These are phyloP conservation scores for Rhodofomes roseus DNA, from an alignment of 1,284 basidiomycete genomes.

Conservation along the genomic window DNA sequence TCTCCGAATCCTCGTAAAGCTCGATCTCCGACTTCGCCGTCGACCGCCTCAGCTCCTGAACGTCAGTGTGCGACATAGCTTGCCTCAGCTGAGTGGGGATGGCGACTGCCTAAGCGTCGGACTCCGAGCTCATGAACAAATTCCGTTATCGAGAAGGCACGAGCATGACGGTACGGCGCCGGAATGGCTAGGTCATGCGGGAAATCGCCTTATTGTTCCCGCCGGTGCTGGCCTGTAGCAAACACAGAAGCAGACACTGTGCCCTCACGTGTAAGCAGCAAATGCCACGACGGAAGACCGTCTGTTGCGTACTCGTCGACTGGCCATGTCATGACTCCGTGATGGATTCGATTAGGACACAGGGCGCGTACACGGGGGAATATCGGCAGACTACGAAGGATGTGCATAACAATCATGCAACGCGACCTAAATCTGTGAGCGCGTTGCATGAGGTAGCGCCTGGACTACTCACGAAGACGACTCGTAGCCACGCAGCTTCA, in stretches of 20 bases:
- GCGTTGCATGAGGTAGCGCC: no score
- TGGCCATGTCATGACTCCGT: not conserved
- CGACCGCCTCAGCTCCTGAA: not conserved
- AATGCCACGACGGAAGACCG: not conserved
- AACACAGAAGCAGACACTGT: not conserved
- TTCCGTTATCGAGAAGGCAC: not conserved
- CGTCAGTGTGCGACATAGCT: not conserved
- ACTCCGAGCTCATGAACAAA: not conserved
- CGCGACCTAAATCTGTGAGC: no score
- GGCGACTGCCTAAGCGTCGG: not conserved
- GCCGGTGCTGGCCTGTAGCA: not conserved
- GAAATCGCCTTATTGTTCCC: no score
- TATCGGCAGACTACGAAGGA: no score
- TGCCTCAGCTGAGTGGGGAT: not conserved
- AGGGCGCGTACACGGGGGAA: not conserved
- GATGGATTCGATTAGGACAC: not conserved
- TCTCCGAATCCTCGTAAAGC: not conserved
- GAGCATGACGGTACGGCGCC: not conserved
- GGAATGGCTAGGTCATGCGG: not conserved
- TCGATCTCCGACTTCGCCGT: not conserved
- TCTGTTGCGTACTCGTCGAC: not conserved
- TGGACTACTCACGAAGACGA: no score
- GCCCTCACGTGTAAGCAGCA: not conserved
- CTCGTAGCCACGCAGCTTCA: no score
- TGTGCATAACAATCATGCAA: no score